Evolutionary conservation across 768 basidiomycete genomes (phyloP), one percentile per base, ranked within the genome.

Genomic region (Psilocybe azurescens): DNA sequence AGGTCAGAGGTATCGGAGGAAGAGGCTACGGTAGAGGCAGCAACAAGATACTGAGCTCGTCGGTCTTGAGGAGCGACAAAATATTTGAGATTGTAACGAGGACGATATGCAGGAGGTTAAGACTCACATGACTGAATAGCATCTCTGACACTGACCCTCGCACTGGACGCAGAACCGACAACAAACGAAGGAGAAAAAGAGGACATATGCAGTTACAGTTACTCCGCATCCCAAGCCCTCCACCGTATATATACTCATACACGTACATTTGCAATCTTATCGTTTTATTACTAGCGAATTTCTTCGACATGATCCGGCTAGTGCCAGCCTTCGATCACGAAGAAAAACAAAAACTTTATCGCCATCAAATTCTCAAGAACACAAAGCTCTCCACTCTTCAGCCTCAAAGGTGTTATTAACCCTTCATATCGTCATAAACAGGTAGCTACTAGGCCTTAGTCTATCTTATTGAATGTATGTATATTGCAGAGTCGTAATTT

Each of bases 1-100:
- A 75, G 71, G 56, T 77, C 77, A 16, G 73, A 75, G 6, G 75
- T 69, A 59, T 85, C 82, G 5, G 80, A 76, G 3, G 83, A 75
- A 10, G 81, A 77, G n/a, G 81, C 82, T 28, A 88, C 81, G 33
- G 81, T 80, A 7, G 87, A 86, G 54, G 84, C 85, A 20, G 86
- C 86, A 44, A 85, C 78, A 10, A 90, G 81, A 68, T 84, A 89
- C 69, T 91, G 89, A 7, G 89, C 78, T 32, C 90, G 84, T 57
- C 85, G 86, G 71, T 91, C 90, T 92, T 18, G 62, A 59, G 58
- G 41, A n/a, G n/a, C n/a, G 5, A 44, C 8, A 39, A 18, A 60
- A 63, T 30, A 58, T 50, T 47, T 29, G 65, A 48, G 49, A 24
- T 47, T 32, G 28, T 56, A 64, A 39, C 13, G 33, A 6, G 10